phyloP scores from a whole-genome alignment of 768 basidiomycete genomes.

The Lentinula lateritia region DNA sequence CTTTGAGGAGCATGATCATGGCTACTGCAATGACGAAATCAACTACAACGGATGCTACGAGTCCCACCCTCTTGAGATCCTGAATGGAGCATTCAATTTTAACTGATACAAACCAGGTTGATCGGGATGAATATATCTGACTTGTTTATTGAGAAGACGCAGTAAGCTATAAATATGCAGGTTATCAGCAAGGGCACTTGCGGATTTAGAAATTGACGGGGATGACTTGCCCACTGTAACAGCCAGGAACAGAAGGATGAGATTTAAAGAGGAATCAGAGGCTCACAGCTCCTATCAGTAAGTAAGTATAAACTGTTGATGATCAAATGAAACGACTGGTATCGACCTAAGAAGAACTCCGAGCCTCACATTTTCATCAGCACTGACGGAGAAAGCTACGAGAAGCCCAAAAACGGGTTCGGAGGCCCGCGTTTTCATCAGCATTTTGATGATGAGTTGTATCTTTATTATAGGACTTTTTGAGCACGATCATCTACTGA shows the following conservation, averaged over 20 bases:
- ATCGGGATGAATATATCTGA: constrained; percentile 9
- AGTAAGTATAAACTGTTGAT: background rate
- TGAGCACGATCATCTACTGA: background rate
- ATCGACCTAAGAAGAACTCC: no score
- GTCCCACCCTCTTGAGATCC: constrained; percentile 10
- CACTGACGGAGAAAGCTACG: no score
- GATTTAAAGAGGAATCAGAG: no score
- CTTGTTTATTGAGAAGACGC: constrained; percentile 10
- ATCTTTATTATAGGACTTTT: no score
- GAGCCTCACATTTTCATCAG: no score
- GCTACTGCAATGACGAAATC: constrained; percentile 9
- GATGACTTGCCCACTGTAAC: no score
- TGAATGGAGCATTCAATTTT: background rate
- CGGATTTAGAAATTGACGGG: no score
- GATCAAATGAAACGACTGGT: background rate
- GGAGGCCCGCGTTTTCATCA: no score
- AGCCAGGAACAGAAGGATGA: no score
- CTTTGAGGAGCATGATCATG: constrained; percentile 11
- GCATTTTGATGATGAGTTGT: no score
- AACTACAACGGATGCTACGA: constrained; percentile 8
- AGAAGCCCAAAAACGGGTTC: no score
- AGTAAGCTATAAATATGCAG: constrained; percentile 12
- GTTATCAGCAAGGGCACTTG: no score
- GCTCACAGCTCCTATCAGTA: background rate
- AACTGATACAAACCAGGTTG: constrained; percentile 9